Base-by-base conservation (phyloP, 441 rosid genomes). In the Euphorbia celastroides region DNA sequence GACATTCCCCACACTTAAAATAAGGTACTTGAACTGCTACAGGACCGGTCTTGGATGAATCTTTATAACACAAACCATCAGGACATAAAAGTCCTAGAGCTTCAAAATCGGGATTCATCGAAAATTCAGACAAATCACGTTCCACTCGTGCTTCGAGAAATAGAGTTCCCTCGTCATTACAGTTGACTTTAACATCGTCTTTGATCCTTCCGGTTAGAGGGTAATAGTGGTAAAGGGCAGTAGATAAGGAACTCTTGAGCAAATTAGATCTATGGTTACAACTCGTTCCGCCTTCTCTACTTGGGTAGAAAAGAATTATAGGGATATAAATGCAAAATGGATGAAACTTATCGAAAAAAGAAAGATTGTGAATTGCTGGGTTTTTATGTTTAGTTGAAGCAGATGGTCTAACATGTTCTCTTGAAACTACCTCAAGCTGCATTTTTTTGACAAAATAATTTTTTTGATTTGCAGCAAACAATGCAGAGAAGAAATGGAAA, bases 1-100 rank as follows among this genome's bases (percentile, higher is more conserved):
- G 76, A 77, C 31, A 81, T 13, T 5, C 78, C 79, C 79, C 78
- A 22, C 82, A 69, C 0, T 41, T 31, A 63, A 63, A 63, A 48
- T 70, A 26, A 20, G 27, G 75, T 16, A 52, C 72, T 62, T 79
- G 82, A 60, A 81, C 75, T 5, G 38, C 51, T 32, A 72, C 12
- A 5, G 59, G 62, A 27, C 62, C 50, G 7, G 60, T 30, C 12
- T 17, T 8, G 28, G 10, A 28, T 30, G 57, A 56, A 64, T 67
- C 56, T 27, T 56, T 36, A 57, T 36, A 38, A 27, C 5, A 48
- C 19, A 66, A 11, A 38, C 58, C 36, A 2, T 56, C 38, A 30
- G 69, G 62, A 17, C 36, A 36, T 62, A 66, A 36, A 2, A 20
- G n/a, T 25, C 26, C 26, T 4, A 56, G 0, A 12, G 5, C 56